Conservation (phyloP, 768 basidiomycete species). For the Hypsizygus marmoreus region DNA sequence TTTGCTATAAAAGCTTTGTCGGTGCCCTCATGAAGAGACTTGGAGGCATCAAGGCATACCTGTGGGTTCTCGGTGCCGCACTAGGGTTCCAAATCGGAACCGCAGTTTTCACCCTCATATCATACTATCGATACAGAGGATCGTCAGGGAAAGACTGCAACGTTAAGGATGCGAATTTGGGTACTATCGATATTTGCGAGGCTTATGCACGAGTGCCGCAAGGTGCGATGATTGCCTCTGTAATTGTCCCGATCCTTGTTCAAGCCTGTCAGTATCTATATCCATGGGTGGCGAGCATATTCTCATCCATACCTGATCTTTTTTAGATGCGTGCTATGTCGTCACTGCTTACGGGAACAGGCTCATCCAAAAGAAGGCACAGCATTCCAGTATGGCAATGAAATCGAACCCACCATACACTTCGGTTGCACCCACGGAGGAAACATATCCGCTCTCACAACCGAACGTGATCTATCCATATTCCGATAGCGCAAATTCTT, state of each 20-base stretch:
- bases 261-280: conserved; percentile 37
- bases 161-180: conserved; percentile 33
- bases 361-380: conserved; percentile 28
- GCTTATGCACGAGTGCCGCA: conserved; percentile 26
- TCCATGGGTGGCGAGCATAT: background rate
- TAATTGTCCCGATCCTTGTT: conserved; percentile 37
- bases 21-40: conserved; percentile 40
- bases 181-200: conserved; percentile 32
- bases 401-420: conserved; percentile 24
- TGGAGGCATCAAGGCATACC: conserved; percentile 35
- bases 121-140: conserved; percentile 30
- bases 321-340: conserved; percentile 40
- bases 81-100: conserved; percentile 31
- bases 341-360: conserved; percentile 36
- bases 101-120: conserved; percentile 33
- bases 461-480: conserved; percentile 33
- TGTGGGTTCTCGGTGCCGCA: conserved; percentile 29
- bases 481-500: conserved; percentile 20
- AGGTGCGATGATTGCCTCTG: conserved; percentile 30
- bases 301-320: conserved; percentile 23
- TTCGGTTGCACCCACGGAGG: conserved; percentile 29
- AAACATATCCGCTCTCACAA: conserved; percentile 27
- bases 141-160: conserved; percentile 30
- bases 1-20: conserved; percentile 33
- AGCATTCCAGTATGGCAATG: conserved; percentile 22